Conservation (phyloP, 352 stramenopile species). For the Pythium diclinum region DNA sequence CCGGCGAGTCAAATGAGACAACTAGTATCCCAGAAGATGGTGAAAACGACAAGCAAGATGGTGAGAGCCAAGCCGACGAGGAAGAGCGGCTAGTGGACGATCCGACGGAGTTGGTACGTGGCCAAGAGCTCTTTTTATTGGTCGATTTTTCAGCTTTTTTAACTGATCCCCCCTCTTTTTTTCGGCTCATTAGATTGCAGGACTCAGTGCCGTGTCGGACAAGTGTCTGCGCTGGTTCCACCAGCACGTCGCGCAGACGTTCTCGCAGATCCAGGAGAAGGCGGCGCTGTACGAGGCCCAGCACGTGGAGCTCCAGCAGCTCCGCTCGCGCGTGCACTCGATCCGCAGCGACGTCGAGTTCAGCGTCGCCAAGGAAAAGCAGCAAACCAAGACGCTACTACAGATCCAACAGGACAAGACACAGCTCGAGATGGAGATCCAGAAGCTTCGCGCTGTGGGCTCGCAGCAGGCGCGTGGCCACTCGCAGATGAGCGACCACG, state of each 20-base stretch:
- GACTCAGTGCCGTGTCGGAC: slow-evolving; percentile 39
- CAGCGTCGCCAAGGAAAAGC: slow-evolving; percentile 31
- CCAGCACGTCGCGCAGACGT: slow-evolving; percentile 43
- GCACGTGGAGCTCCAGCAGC: slow-evolving; percentile 40
- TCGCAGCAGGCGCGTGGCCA: slow-evolving; percentile 30
- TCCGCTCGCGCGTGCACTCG: slow-evolving; percentile 32
- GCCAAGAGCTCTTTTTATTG: neutral
- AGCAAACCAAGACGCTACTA: slow-evolving; percentile 21
- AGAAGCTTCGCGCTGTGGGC: slow-evolving; percentile 13
- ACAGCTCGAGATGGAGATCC: slow-evolving; percentile 26
- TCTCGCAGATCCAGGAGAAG: slow-evolving; percentile 43
- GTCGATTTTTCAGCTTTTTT: neutral
- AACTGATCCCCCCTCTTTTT: too few relatives aligned
- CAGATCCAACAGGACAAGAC: slow-evolving; percentile 18
- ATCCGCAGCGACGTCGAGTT: slow-evolving; percentile 23
- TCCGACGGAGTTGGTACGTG: slow-evolving; percentile 16
- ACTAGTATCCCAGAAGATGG: neutral
- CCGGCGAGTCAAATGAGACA: too few relatives aligned
- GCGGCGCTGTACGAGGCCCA: slow-evolving; percentile 44
- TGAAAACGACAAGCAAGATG: neutral
- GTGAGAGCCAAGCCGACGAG: neutral
- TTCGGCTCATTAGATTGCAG: slow-evolving; percentile 30
- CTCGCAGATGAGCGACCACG: slow-evolving; percentile 38
- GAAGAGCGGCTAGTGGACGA: slow-evolving; percentile 12
- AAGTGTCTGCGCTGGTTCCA: slow-evolving; percentile 62